Base-by-base conservation (phyloP, 2,329 filamentous ascomycete species). In the Aspergillus fijiensis region DNA sequence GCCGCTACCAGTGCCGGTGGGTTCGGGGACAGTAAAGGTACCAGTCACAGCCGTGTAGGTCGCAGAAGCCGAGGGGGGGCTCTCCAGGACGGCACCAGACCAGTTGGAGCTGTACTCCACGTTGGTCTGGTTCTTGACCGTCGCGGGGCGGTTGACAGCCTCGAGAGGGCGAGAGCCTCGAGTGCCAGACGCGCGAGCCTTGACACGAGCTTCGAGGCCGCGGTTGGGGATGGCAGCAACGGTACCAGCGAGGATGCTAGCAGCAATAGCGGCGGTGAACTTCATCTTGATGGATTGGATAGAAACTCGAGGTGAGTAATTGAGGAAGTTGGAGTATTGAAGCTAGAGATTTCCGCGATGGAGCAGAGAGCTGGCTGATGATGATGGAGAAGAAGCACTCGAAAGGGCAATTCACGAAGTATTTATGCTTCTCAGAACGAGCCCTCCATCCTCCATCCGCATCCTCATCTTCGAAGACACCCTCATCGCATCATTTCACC, bases 51-150 rank as follows among this genome's bases (percentile, higher is more conserved):
- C 71, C 27, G 76, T 84, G 73, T 81, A 85, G 58, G 79, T 79
- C 5, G 76, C 76, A 6, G 42, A n/a, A 1, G 53, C 53, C 10
- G 53, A 55, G n/a, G 53, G 53, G 14, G 53, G 53, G 51, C 79
- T 79, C 35, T 80, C 79, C 48, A 85, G 77, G 12, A 86, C 81
- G 3, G 83, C 84, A 45, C 85, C 85, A 4, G 84, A 82, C 85
- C 84, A 86, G 76, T 86, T 86, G 63, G 73, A 75, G 56, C 74
- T 80, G 74, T 86, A 85, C 27, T 78, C 65, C 21, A 79, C 80
- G n/a, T 84, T 70, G 2, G 60, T 64, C 51, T 74, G 75, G 31
- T 74, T 78, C 65, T 77, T 78, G 49, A 68, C 55, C 12, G 69
- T 64, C 2, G 67, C 50, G 12, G 63, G 63, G 49, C 74, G 70